Evolutionary conservation across 768 basidiomycete genomes (phyloP), one percentile per base, ranked within the genome.

Genomic region (Pleurotus pulmonarius): DNA sequence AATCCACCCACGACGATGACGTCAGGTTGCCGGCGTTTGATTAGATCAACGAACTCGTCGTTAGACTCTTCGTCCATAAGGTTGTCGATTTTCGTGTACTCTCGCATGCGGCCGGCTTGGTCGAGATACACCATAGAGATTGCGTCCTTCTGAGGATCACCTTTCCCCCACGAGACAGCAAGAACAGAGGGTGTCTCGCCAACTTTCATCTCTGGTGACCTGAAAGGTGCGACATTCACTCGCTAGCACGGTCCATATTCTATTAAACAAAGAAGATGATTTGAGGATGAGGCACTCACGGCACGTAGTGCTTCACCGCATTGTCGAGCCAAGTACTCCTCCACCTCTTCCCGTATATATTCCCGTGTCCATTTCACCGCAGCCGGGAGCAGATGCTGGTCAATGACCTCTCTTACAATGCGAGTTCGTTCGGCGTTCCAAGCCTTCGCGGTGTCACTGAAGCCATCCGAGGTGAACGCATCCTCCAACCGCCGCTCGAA

Each of bases 121-220:
- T 98, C 95, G 46, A 98, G 67, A 73, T 86, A 91, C 56, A 95
- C 88, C 40, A 93, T 74, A 18, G 86, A 82, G 55, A 98, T 89
- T 5, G 88, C 86, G 69, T 99, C 96, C 64, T 90, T 90, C 64
- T 88, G 86, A 39, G 93, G 92, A 63, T 97, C 94, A 38, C 97
- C 97, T 71, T 91, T 88, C 38, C 97, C 97, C 87, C 93, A 94
- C 5, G 95, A 96, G 56, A 96, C 70, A 3, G 95, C 92, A 41
- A 99, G 79, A 18, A 98, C 93, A 18, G 87, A 79, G 47, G 94
- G 71, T 40, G 81, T 75, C 65, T 92, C 83, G 11, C 91, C 94
- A 52, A 78, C 72, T 56, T 83, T 85, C 73, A 90, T 83, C 5
- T 80, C 79, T 0, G 76, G 70, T 4, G 82, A 81, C 22, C 72